phyloP scores from a whole-genome alignment of 306 rosid genomes.

The Gastrolobium bilobum region DNA sequence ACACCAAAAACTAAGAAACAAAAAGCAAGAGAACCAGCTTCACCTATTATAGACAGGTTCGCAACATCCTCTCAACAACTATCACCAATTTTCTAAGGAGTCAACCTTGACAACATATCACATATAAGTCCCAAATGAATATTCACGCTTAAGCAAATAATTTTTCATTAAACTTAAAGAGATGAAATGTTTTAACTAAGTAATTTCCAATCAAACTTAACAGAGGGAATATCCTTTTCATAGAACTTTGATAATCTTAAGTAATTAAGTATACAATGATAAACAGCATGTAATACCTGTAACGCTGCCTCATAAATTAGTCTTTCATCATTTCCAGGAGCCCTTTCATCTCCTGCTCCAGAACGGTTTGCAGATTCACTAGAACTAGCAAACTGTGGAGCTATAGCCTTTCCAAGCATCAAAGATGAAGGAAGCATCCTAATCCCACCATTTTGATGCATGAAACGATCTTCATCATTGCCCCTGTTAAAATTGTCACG shows the following conservation, averaged over 20 bases:
- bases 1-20: not conserved
- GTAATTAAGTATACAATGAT: constrained; percentile 1
- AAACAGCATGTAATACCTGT: constrained; percentile 62
- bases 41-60: constrained; percentile 7
- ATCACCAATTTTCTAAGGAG: constrained; percentile 34
- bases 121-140: constrained; percentile 21
- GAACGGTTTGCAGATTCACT: constrained; percentile 69
- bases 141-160: constrained; percentile 5
- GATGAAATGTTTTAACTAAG: constrained; percentile 30
- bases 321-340: constrained; percentile 78
- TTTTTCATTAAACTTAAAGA: constrained; percentile 5
- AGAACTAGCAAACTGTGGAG: constrained; percentile 64
- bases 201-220: constrained; percentile 24
- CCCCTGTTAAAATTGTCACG: constrained; percentile 61
- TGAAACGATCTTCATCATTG: constrained; percentile 59
- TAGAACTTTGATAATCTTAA: constrained; percentile 37
- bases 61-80: constrained; percentile 36
- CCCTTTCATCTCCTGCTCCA: constrained; percentile 76
- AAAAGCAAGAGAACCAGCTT: not conserved
- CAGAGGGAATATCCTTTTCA: constrained; percentile 28
- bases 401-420: constrained; percentile 62
- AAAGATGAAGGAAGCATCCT: constrained; percentile 74
- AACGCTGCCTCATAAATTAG: constrained; percentile 90
- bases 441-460: constrained; percentile 63
- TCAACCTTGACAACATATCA: constrained; percentile 38